Base-by-base conservation (phyloP, 2,329 filamentous ascomycete genomes). In the Cytospora paraplurivora region DNA sequence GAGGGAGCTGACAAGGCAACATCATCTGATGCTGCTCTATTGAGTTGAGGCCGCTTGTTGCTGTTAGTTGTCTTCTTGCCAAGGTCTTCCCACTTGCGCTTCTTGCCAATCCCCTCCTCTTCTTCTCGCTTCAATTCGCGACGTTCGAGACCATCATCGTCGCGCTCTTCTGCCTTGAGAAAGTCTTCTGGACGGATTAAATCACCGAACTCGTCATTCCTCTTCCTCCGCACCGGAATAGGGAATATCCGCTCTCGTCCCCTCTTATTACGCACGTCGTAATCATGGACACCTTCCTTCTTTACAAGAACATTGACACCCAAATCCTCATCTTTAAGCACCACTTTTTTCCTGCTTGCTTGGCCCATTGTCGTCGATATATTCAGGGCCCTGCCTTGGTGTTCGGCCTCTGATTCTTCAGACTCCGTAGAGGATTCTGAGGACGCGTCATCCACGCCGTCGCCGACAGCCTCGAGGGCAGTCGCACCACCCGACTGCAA, bases 101-200 rank as follows among this genome's bases (percentile, higher is more conserved):
- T 99, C 79, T 94, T 93, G 19, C 94, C 95, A 21, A 97, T 83
- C 53, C 85, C 85, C 58, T 86, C 85, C 67, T 89, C 82, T 37
- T 78, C 76, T 34, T 81, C 80, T 13, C 76, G 76, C 64, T 82
- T 81, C 15, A 79, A 80, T 17, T 77, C 71, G 38, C 83, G 80
- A 62, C 85, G 78, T 56, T 88, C 87, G 58, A 88, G 85, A 13
- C 85, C 86, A 49, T 91, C 89, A 33, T 87, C 84, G 63, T 96
- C 92, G 63, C 92, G 88, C 76, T 98, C 95, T 73, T 99, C 95
- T 0, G 93, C 94, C 63, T 93, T 86, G 1, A 97, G 83, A 72
- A 94, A 99, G 68, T 99, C 95, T 74, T 98, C 95, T 0, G 94
- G 91, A 60, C 93, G 87, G 69, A 99, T 97, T 17, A 96, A 79